These are phyloP conservation scores for Mycena filopes DNA, from an alignment of 768 basidiomycete genomes.

Conservation along the genomic window DNA sequence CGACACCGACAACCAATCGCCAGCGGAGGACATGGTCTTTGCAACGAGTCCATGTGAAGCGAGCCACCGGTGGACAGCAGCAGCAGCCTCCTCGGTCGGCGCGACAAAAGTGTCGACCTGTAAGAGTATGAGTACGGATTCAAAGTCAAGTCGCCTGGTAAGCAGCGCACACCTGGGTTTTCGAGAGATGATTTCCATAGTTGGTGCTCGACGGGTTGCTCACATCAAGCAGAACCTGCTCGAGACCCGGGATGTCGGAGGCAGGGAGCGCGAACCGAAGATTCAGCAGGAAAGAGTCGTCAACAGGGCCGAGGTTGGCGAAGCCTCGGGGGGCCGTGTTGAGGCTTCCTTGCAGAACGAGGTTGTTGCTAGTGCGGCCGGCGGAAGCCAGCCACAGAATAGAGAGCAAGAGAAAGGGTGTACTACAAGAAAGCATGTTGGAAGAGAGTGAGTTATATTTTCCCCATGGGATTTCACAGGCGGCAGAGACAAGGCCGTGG, in stretches of 20 bases:
- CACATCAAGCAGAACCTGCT: slow-evolving; percentile 47
- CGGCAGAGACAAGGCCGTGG: no score
- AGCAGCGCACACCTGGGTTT: slow-evolving; percentile 47
- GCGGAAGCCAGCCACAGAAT: slow-evolving; percentile 22
- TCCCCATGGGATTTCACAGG: no score
- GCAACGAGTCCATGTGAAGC: slow-evolving; percentile 44
- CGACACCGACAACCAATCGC: slow-evolving; percentile 46
- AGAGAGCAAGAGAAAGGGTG: no score
- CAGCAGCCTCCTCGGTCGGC: slow-evolving; percentile 27
- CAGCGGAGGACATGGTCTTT: slow-evolving; percentile 47
- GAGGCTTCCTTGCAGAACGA: slow-evolving; percentile 19
- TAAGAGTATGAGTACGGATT: neutral
- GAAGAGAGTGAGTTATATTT: no score
- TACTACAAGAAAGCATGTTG: no score
- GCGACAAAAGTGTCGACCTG: slow-evolving; percentile 8
- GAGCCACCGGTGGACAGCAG: slow-evolving; percentile 55
- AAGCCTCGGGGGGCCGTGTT: slow-evolving; percentile 47
- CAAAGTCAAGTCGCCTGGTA: slow-evolving; percentile 35
- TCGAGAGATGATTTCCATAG: slow-evolving; percentile 45
- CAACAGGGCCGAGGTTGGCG: slow-evolving; percentile 41
- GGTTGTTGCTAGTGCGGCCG: slow-evolving; percentile 5
- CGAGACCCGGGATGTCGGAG: slow-evolving; percentile 42
- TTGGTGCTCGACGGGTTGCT: slow-evolving; percentile 42
- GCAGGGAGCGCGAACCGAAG: slow-evolving; percentile 50
- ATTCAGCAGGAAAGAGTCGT: slow-evolving; percentile 40